Evolutionary conservation across 2,329 filamentous ascomycete genomes (phyloP).

Genomic region (Aspergillus viridinutans): DNA sequence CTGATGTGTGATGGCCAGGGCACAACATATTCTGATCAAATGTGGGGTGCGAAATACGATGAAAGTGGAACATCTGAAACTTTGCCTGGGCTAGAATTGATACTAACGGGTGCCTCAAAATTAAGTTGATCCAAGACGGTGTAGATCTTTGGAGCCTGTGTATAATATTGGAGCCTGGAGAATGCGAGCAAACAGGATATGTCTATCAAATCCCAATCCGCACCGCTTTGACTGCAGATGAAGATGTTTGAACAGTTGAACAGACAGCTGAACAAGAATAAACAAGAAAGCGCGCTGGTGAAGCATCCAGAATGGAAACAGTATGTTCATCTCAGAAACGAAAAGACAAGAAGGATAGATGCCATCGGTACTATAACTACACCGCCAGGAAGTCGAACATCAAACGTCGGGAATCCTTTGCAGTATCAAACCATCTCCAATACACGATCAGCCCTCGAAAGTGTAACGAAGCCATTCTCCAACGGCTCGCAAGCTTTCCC

Average conservation of each 20-base stretch:
- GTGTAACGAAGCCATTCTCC: slow-evolving; percentile 72
- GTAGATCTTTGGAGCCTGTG: too few relatives aligned
- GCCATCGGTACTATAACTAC: slow-evolving; percentile 1
- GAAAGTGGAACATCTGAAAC: neutral
- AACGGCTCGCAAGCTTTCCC: slow-evolving; percentile 86
- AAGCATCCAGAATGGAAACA: slow-evolving; percentile 4
- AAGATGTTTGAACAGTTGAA: slow-evolving; percentile 4
- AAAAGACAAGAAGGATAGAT: neutral
- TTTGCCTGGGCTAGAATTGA: neutral
- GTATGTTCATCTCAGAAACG: slow-evolving; percentile 1
- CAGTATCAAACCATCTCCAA: slow-evolving; percentile 7
- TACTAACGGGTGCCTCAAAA: neutral
- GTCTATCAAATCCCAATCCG: neutral
- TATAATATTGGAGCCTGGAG: neutral
- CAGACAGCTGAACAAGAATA: slow-evolving; percentile 4
- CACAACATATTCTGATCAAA: neutral
- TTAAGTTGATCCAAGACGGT: neutral
- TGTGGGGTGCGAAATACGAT: neutral
- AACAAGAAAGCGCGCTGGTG: slow-evolving; percentile 6
- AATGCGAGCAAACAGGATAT: neutral
- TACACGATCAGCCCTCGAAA: slow-evolving; percentile 47
- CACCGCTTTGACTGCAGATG: neutral
- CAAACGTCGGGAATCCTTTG: slow-evolving; percentile 5
- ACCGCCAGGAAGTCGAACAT: neutral
- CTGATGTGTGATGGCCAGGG: neutral